Evolutionary conservation across 306 rosid genomes (phyloP).

Genomic region (Quercus suber): DNA sequence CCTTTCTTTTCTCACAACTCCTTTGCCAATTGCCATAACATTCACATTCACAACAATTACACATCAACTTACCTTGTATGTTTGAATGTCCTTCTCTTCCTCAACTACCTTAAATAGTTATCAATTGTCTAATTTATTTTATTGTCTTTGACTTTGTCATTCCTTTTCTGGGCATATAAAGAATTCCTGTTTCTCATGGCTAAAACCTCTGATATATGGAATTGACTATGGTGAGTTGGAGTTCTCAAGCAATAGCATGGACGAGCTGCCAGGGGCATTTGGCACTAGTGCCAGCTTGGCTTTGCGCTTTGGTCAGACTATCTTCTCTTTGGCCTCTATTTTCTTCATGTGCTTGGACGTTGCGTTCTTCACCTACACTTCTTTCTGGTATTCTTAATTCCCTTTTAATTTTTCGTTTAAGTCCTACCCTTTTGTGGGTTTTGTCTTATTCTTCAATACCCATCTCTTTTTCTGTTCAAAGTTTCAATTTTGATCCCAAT

Average conservation of each 20-base stretch:
- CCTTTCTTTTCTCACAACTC: background rate
- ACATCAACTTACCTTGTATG: background rate
- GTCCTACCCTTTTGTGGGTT: constrained; percentile 9
- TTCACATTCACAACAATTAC: too few relatives aligned
- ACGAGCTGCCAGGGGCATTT: constrained; percentile 82
- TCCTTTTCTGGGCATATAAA: background rate
- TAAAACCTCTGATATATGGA: constrained; percentile 10
- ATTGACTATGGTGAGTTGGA: constrained; percentile 31
- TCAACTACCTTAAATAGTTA: background rate
- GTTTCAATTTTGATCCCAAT: constrained; percentile 1
- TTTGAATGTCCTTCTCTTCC: background rate
- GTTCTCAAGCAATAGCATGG: constrained; percentile 43
- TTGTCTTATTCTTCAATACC: background rate
- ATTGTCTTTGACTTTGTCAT: background rate
- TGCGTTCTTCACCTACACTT: constrained; percentile 72
- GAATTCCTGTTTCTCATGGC: background rate
- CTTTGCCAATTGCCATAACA: background rate
- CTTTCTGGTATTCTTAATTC: constrained; percentile 64
- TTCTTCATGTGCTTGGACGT: constrained; percentile 78
- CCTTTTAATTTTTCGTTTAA: background rate
- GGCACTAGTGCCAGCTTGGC: constrained; percentile 95
- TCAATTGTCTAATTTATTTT: background rate
- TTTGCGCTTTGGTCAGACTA: constrained; percentile 85
- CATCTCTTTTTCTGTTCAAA: constrained; percentile 10
- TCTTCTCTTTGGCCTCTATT: constrained; percentile 83